Evolutionary conservation across 805 yeast genomes (phyloP), one percentile per base, ranked within the genome.

Genomic region (Myxozyma udenii): DNA sequence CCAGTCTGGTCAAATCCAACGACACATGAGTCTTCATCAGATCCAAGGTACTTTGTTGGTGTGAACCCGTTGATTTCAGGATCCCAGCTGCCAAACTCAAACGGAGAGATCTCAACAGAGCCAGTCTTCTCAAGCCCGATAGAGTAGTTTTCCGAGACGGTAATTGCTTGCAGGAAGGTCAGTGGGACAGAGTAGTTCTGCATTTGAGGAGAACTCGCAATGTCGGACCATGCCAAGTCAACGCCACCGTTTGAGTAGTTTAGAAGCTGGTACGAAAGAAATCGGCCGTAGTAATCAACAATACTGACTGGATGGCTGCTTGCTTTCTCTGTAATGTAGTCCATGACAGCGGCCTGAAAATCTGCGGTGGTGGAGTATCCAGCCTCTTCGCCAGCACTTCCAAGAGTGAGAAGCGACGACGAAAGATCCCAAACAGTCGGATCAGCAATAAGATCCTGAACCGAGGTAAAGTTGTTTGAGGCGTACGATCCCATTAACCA

Each of bases 41-140:
- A 75, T 9, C 96, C 96, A 41, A 86, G 67, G 64, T 85, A 87
- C 67, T 80, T 76, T 41, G 80, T 69, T 53, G 84, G 82, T n/a
- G 83, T 73, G 67, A 89, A 88, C 2, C 84, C 70, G 46, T 76
- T 72, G 49, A 87, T 68, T 1, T 83, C 73, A 14, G 86, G 84
- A 65, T 89, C 96, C 95, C 95, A 88, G 3, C 93, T 82, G 14
- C 96, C 96, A 64, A 88, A 69, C 63, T 84, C 86, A 61, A 71
- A 83, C 6, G 95, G 91, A 44, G 64, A 66, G 55, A 70, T 37
- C 59, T 73, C 77, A 43, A 69, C 66, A 14, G 67, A 76, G 1
- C 95, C 85, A 21, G 80, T 76, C 6, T 95, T 81, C 70, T 86
- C 87, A 28, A 69, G 64, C 41, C 84, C 69, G 43, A 83, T 73